Evolutionary conservation across 495 filamentous ascomycete species (phyloP).

Genomic region (Neurospora pannonica): DNA sequence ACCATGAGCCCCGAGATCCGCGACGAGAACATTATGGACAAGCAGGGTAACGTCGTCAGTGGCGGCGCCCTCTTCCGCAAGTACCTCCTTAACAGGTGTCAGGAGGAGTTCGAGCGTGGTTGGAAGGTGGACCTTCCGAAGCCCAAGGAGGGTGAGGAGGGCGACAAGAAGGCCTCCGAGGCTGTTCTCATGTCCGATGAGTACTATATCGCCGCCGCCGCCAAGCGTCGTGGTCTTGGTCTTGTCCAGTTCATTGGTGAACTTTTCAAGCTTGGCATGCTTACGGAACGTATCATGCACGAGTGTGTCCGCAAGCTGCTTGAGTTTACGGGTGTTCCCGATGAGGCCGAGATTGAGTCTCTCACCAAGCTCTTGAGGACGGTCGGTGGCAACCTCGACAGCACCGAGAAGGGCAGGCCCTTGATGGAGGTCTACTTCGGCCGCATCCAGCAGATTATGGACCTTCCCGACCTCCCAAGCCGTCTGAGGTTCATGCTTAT

Average conservation of each 20-base stretch:
- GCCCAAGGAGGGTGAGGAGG: conserved; percentile 60
- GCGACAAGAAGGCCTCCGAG: conserved; percentile 55
- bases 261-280: conserved; percentile 95
- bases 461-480: conserved; percentile 69
- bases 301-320: conserved; percentile 95
- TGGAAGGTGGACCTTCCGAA: conserved; percentile 88
- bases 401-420: conserved; percentile 63
- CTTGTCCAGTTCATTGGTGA: conserved; percentile 99
- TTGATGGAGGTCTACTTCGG: conserved; percentile 94
- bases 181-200: conserved; percentile 84
- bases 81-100: conserved; percentile 96
- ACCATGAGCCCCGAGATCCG: conserved; percentile 92
- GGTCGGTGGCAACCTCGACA: conserved; percentile 77
- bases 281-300: conserved; percentile 99
- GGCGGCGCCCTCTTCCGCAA: conserved; percentile 95
- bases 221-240: conserved; percentile 94
- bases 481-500: conserved; percentile 92
- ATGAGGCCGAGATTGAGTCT: conserved; percentile 93
- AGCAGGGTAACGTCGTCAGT: conserved; percentile 72
- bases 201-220: conserved; percentile 91
- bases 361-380: conserved; percentile 86
- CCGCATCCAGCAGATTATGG: conserved; percentile 71
- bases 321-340: conserved; percentile 86
- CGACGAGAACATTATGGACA: conserved; percentile 87
- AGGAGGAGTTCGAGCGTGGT: conserved; percentile 97